A percentile compares a stretch with the other conserved stretches of the same genome.
Conservation (phyloP, 345 rosid species). For the Citropsis articulata region DNA sequence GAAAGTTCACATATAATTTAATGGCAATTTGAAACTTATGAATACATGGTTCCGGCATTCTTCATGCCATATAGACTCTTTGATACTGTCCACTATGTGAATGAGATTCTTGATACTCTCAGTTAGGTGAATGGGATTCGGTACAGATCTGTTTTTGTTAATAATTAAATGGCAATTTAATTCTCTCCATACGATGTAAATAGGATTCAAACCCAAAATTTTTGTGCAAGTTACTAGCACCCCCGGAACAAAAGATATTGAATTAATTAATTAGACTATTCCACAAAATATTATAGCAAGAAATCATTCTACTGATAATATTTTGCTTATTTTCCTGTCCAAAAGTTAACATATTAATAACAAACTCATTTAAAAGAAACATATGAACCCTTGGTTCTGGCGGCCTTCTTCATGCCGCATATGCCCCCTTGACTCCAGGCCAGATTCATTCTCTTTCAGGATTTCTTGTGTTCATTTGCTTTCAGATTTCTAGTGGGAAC, state of each 20-base stretch:
- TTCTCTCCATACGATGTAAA: no score
- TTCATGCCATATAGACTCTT: neutral
- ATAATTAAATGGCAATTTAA: no score
- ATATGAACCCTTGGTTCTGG: neutral
- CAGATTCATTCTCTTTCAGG: neutral
- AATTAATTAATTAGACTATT: neutral
- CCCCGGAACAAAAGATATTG: no score
- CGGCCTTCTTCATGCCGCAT: neutral
- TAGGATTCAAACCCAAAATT: no score
- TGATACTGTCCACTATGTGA: no score
- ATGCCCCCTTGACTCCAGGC: neutral
- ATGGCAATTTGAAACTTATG: neutral
- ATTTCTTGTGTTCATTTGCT: neutral
- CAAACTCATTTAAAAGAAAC: neutral
- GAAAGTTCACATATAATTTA: neutral
- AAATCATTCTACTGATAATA: no score
- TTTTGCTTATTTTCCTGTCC: neutral
- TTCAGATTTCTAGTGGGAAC: conserved; percentile 1
- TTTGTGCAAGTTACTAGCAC: no score
- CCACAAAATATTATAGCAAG: neutral
- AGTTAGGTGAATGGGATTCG: no score
- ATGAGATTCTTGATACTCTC: no score
- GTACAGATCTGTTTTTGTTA: no score
- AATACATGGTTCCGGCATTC: neutral
- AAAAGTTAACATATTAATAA: neutral